These are phyloP conservation scores for Aeminium ludgeri DNA, from an alignment of 495 filamentous ascomycete genomes.

Conservation along the genomic window DNA sequence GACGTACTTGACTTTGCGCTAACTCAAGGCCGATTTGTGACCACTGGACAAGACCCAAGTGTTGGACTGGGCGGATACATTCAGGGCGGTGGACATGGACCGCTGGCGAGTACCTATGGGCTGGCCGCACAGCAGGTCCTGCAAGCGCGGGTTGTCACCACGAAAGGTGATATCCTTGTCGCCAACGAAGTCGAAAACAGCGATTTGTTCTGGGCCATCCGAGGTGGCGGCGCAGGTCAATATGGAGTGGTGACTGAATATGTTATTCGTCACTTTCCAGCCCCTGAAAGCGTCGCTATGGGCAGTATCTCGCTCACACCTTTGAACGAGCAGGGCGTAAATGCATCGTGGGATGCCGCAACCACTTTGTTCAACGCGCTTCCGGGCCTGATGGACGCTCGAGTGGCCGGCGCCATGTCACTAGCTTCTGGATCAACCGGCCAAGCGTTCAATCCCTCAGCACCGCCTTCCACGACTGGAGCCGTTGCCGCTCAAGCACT, in stretches of 20 bases:
- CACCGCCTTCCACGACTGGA: no score
- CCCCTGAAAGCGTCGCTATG: slow-evolving; percentile 32
- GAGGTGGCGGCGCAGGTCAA: slow-evolving; percentile 13
- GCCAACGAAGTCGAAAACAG: slow-evolving; percentile 6
- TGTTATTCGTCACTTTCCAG: slow-evolving; percentile 8
- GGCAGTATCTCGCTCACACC: slow-evolving; percentile 32
- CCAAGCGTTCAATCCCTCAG: no score
- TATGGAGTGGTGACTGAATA: slow-evolving; percentile 11
- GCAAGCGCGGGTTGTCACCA: slow-evolving; percentile 11
- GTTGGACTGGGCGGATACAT: slow-evolving; percentile 18
- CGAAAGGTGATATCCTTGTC: slow-evolving; percentile 3
- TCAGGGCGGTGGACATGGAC: slow-evolving; percentile 16
- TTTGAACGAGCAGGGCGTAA: not conserved
- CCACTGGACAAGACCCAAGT: no score
- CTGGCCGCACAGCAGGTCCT: slow-evolving; percentile 30
- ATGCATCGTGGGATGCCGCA: not conserved
- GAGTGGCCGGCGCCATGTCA: slow-evolving; percentile 25
- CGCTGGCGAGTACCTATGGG: slow-evolving; percentile 35
- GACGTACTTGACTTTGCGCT: no score
- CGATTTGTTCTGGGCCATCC: slow-evolving; percentile 14
- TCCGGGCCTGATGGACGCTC: not conserved
- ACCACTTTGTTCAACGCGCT: not conserved
- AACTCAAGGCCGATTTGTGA: no score
- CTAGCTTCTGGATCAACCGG: slow-evolving; percentile 32
- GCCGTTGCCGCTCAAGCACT: no score